phyloP scores from a whole-genome alignment of 768 basidiomycete species.

The Lentinula guzmanii region DNA sequence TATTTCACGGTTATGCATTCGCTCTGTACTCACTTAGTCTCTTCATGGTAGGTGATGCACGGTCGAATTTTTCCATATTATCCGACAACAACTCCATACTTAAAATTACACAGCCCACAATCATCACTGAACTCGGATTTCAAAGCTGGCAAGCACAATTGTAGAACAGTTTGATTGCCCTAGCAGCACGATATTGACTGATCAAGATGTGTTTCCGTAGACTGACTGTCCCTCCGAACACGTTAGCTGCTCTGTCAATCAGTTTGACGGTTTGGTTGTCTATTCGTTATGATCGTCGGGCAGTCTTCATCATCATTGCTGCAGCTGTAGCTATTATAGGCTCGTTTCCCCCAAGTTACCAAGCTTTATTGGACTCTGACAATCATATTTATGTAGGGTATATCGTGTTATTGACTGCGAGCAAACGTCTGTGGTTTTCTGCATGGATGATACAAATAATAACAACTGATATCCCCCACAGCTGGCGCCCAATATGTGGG shows the following conservation, averaged over 20 bases:
- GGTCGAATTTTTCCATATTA: not conserved
- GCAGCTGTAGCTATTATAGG: constrained; percentile 48
- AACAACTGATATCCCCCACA: constrained; percentile 10
- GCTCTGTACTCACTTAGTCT: constrained; percentile 53
- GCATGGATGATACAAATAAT: not conserved
- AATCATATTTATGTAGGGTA: constrained; percentile 34
- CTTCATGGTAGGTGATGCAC: constrained; percentile 32
- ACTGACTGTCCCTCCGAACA: constrained; percentile 56
- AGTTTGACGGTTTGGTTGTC: constrained; percentile 46
- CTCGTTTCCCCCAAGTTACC: constrained; percentile 13
- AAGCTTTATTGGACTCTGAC: not conserved
- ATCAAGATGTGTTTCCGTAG: constrained; percentile 19
- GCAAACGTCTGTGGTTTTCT: constrained; percentile 28
- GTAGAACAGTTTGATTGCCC: too few species aligned
- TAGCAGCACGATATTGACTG: constrained; percentile 11
- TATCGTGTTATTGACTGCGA: constrained; percentile 44
- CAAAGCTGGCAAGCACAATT: constrained; percentile 51
- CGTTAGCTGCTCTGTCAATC: constrained; percentile 43
- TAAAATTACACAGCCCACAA: constrained; percentile 39
- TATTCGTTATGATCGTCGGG: constrained; percentile 36
- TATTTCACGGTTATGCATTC: constrained; percentile 60
- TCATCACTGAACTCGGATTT: constrained; percentile 53
- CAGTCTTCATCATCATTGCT: constrained; percentile 46
- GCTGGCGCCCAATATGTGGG: constrained; percentile 54
- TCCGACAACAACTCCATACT: too few species aligned